A percentile compares a stretch with the other conserved stretches of the same genome.
phyloP scores from a whole-genome alignment of 2,329 filamentous ascomycete species.

The Thelonectria rubi region DNA sequence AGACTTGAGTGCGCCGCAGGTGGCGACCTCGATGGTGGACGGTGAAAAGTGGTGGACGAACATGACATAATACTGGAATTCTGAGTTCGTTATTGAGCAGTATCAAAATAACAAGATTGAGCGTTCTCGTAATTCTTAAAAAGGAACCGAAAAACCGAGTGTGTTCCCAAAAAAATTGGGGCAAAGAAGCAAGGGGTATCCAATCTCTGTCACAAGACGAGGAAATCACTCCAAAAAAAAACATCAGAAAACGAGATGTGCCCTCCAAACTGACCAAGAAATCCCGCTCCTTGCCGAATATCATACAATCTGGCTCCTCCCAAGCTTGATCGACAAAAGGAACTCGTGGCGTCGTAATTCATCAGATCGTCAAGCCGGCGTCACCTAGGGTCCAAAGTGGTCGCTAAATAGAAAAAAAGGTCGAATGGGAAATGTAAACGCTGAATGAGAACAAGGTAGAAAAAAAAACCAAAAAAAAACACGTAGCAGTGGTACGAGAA shows the following conservation, averaged over 20 bases:
- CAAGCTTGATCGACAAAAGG: slow-evolving; percentile 30
- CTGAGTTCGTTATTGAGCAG: slow-evolving; percentile 37
- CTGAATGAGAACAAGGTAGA: slow-evolving; percentile 23
- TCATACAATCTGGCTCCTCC: slow-evolving; percentile 40
- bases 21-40: slow-evolving; percentile 1
- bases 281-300: slow-evolving; percentile 27
- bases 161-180: slow-evolving; percentile 3
- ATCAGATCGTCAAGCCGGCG: slow-evolving; percentile 31
- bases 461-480: neutral
- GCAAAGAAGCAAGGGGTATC: slow-evolving; percentile 20
- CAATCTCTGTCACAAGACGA: slow-evolving; percentile 29
- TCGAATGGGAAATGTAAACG: slow-evolving; percentile 30
- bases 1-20: slow-evolving; percentile 69
- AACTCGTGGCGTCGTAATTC: slow-evolving; percentile 41
- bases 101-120: slow-evolving; percentile 38
- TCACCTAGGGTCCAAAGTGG: slow-evolving; percentile 27
- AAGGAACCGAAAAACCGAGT: slow-evolving; percentile 26
- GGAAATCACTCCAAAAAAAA: slow-evolving; percentile 27
- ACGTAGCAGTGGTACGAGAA: neutral
- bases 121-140: slow-evolving; percentile 37
- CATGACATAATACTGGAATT: slow-evolving; percentile 32
- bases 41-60: slow-evolving; percentile 30
- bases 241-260: slow-evolving; percentile 15
- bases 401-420: slow-evolving; percentile 26
- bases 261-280: slow-evolving; percentile 26